Conservation (phyloP, 768 basidiomycete genomes). For the Coprinopsis cinerea region DNA sequence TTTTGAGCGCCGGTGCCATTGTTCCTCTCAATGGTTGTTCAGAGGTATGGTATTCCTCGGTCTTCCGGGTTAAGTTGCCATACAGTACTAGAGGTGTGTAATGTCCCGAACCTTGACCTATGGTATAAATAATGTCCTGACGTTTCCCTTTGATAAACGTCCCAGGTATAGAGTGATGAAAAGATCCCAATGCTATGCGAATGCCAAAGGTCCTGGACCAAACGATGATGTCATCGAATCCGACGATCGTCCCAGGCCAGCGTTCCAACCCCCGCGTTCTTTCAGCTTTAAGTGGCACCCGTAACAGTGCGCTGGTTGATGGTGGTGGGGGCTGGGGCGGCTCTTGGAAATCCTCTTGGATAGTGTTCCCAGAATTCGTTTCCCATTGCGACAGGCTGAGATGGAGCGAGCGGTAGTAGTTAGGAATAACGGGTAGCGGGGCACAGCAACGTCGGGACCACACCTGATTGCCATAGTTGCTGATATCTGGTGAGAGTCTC, state of each 20-base stretch:
- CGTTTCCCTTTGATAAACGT: too few relatives aligned
- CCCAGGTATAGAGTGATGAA: too few relatives aligned
- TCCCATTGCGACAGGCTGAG: slow-evolving; percentile 23
- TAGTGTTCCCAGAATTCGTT: slow-evolving; percentile 26
- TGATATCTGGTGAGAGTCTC: slow-evolving; percentile 17
- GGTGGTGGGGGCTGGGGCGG: neutral
- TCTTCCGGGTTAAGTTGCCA: too few relatives aligned
- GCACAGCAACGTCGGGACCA: neutral
- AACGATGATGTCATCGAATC: neutral
- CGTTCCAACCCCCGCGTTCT: too few relatives aligned
- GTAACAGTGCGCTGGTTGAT: neutral
- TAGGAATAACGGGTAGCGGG: neutral
- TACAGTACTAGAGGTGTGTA: too few relatives aligned
- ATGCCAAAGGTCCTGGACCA: neutral
- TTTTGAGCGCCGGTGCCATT: too few relatives aligned
- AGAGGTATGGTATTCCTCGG: neutral
- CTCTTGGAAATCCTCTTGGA: slow-evolving; percentile 24
- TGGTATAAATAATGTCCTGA: too few relatives aligned
- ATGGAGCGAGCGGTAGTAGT: neutral
- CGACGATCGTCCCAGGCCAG: neutral
- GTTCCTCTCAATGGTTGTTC: too few relatives aligned
- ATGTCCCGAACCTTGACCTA: too few relatives aligned
- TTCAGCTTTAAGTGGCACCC: too few relatives aligned
- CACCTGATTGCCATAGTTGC: slow-evolving; percentile 22
- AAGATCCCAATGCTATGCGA: too few relatives aligned